Conservation (phyloP, 257 asterid genomes). For the Nicotiana tabacum region DNA sequence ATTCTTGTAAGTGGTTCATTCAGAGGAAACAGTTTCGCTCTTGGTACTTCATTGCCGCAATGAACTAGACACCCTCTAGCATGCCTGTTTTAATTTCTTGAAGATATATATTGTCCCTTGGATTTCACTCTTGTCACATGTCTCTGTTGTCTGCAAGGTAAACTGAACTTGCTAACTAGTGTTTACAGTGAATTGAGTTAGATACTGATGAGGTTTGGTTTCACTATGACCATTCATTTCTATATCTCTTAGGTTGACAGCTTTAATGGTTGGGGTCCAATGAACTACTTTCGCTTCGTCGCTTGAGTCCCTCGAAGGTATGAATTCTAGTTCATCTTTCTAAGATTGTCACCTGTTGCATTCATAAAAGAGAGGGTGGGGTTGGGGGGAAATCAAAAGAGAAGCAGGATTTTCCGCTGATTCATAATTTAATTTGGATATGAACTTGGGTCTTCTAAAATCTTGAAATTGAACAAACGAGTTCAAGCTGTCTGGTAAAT, state of each 20-base stretch:
- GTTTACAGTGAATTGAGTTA: not conserved
- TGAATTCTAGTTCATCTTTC: not conserved
- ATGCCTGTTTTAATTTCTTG: not conserved
- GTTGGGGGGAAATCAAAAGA: not conserved
- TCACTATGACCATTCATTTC: not conserved
- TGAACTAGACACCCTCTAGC: not conserved
- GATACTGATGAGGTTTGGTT: not conserved
- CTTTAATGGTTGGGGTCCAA: not conserved
- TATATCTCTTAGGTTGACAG: not conserved
- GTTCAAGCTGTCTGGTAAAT: not conserved
- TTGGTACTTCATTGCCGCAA: conserved; percentile 21
- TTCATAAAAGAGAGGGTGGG: not conserved
- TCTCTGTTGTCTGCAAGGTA: not conserved
- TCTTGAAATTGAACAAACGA: not conserved
- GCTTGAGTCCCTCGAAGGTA: not conserved
- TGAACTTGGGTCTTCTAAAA: not conserved
- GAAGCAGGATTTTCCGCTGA: not conserved
- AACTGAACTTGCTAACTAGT: not conserved
- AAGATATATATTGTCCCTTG: not conserved
- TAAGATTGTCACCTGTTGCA: not conserved
- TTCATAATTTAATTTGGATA: not conserved
- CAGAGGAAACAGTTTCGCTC: conserved; percentile 14
- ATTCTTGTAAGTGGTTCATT: conserved; percentile 49
- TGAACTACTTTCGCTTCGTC: not conserved
- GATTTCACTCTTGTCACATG: not conserved